These are phyloP conservation scores for Dryadomyces quercus-mongolicae DNA, from an alignment of 2,329 filamentous ascomycete species.

Conservation along the genomic window DNA sequence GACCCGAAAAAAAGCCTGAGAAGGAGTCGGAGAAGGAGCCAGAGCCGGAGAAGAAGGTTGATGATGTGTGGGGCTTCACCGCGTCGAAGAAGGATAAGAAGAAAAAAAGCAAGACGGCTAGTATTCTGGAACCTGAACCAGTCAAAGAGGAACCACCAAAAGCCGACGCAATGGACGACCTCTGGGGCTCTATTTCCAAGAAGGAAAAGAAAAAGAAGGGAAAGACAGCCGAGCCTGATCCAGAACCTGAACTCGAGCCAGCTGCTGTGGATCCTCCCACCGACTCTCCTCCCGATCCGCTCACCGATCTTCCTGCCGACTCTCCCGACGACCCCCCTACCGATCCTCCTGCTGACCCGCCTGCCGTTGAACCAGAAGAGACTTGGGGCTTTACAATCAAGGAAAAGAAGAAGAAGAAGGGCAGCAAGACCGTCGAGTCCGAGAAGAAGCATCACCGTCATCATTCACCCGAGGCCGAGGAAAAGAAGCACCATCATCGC, in stretches of 20 bases:
- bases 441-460: too few relatives aligned
- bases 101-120: too few relatives aligned
- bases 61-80: too few relatives aligned
- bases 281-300: too few relatives aligned
- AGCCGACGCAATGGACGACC: not conserved
- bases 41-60: too few relatives aligned
- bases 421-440: slow-evolving; percentile 11
- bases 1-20: too few relatives aligned
- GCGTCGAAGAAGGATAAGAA: too few relatives aligned
- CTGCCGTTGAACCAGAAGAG: not conserved
- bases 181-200: not conserved
- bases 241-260: not conserved
- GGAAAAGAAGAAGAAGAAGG: slow-evolving; percentile 17
- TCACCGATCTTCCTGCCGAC: too few relatives aligned
- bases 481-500: too few relatives aligned
- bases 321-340: not conserved
- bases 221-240: not conserved
- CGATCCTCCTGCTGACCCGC: not conserved
- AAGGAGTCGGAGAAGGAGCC: too few relatives aligned
- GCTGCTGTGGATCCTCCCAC: too few relatives aligned
- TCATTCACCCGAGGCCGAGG: too few relatives aligned
- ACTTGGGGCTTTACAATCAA: slow-evolving; percentile 19
- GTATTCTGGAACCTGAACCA: not conserved
- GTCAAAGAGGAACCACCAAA: slow-evolving; percentile 3
- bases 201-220: not conserved